Evolutionary conservation across 169 alveolate species (phyloP), one percentile per base, ranked within the genome.

Genomic region (Prorocentrum cordatum): DNA sequence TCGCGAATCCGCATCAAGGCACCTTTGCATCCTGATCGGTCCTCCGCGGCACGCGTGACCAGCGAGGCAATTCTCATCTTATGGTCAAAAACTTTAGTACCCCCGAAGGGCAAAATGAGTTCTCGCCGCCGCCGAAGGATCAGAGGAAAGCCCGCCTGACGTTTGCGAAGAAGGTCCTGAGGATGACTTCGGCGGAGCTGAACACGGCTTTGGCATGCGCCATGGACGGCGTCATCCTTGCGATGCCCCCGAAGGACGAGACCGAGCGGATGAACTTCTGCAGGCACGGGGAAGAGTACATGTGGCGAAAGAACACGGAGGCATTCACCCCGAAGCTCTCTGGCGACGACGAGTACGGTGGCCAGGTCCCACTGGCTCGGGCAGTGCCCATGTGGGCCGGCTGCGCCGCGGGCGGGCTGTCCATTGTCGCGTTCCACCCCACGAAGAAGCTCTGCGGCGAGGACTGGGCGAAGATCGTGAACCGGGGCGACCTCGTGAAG

Each of bases 381-480:
- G 4, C n/a, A 0, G 54, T 47, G 14, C 85, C 85, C 18, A 50
- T 73, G 14, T 47, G 70, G 85, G 85, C 71, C 1, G 85, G 85
- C 36, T 29, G 45, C 32, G 6, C 66, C 14, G 50, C 38, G 33
- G 71, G 58, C n/a, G 86, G 86, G 24, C 54, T 75, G 24, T 50
- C 86, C 2, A 7, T 39, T 2, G 86, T 75, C 7, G 20, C 62
- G 20, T 24, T 54, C 4, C 86, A 54, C 47, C 29, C 7, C 7
- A 75, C 20, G 71, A 54, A 58, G 71, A 75, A 75, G 22, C 4
- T 75, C 50, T 54, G 59, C 20, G 2, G 1, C 29, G 50, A 20
- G 7, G 86, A 75, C 32, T 54, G 86, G 86, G 14, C 24, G 27
- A 4, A 4, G 6, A 36, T 7, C 14, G 18, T 54, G 71, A 31